Evolutionary conservation across 1,284 basidiomycete genomes (phyloP), one percentile per base, ranked within the genome.

Genomic region (Pascua sp.): DNA sequence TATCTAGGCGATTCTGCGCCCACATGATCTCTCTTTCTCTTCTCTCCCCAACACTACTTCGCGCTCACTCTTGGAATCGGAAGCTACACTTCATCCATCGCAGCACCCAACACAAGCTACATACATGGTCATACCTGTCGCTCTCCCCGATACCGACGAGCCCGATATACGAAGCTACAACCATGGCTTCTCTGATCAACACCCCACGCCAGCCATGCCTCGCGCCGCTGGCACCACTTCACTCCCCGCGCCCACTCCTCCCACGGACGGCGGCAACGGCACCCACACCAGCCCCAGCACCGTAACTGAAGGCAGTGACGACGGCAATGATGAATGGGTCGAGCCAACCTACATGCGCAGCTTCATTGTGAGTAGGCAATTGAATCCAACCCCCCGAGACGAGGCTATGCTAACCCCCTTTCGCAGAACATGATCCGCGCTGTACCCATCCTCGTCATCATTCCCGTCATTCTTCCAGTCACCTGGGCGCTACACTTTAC

Each of bases 401-500:
- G 7, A 8, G 16, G 17, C 9, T 16, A 16, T 32, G 17, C 36
- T 41, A n/a, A 41, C 50, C 15, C 11, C 11, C 51, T 41, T 11
- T 11, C 32, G 10, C 50, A 73, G 71, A 72, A 70, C 58, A 72
- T 67, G 42, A 57, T 74, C 55, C 69, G 68, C 52, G 50, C 61
- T 8, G 63, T 66, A 7, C 69, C 69, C 10, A 52, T 63, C 15
- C 56, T 72, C 16, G 55, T 56, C 41, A 61, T 57, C 5, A 55
- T 69, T 52, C 76, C 85, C 32, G 53, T 83, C 42, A 80, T 82
- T 59, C 81, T 84, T 43, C 84, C 84, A 0, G 76, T 84, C 57
- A 79, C 81, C 0, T 91, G 89, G 89, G 86, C 82, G 10, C 75
- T 89, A 3, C 79, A 89, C 76, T 87, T 88, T 56, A 80, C 77